Evolutionary conservation across 805 yeast species (phyloP).

Genomic region (Starmerella floricola): DNA sequence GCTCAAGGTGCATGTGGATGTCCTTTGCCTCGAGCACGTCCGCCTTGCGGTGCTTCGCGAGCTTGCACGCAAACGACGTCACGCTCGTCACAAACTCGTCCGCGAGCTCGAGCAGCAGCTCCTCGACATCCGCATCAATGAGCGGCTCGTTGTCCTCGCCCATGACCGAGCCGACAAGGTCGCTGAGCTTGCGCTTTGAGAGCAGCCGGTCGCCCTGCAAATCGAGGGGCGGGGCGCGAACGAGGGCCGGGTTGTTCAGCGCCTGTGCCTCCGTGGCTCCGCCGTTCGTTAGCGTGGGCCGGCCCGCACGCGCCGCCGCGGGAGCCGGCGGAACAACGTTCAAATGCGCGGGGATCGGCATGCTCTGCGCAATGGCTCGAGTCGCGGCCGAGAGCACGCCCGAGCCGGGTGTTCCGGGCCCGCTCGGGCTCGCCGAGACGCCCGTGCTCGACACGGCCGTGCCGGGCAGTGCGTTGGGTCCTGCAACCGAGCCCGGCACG

Average conservation of each 20-base stretch:
- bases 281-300: conserved; percentile 52
- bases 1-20: conserved; percentile 78
- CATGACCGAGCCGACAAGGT: conserved; percentile 58
- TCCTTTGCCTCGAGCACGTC: conserved; percentile 81
- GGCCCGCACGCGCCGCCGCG: conserved; percentile 48
- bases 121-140: conserved; percentile 92
- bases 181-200: conserved; percentile 79
- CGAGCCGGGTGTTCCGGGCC: too few species aligned
- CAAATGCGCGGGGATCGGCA: conserved; percentile 51
- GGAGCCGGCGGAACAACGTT: conserved; percentile 56
- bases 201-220: conserved; percentile 56
- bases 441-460: too few species aligned
- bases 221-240: conserved; percentile 73
- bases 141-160: conserved; percentile 78
- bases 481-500: too few species aligned
- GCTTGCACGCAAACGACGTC: conserved; percentile 82
- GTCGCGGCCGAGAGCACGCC: not conserved
- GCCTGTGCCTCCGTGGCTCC: conserved; percentile 63
- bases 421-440: too few species aligned
- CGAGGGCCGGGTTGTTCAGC: conserved; percentile 51
- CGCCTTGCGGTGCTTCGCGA: conserved; percentile 87
- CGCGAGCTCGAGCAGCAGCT: conserved; percentile 76
- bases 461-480: too few species aligned
- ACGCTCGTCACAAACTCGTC: conserved; percentile 90
- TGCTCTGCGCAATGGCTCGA: conserved; percentile 13